Evolutionary conservation across 768 basidiomycete species (phyloP).

Genomic region (Podaxis pistillaris): DNA sequence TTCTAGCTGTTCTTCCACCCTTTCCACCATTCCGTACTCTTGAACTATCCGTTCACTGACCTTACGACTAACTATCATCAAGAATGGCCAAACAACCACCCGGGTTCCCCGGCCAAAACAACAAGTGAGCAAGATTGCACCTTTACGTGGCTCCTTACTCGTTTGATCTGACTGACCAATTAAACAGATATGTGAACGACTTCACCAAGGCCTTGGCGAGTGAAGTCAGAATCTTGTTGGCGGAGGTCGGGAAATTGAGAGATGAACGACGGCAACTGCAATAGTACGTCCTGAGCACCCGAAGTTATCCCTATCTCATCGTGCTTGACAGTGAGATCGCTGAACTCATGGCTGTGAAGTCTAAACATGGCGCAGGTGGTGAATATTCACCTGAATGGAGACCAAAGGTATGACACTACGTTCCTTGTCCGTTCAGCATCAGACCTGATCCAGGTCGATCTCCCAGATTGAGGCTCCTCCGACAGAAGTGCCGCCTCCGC

Average conservation of each 20-base stretch:
- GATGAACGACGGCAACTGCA: conserved; percentile 75
- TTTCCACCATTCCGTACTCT: background rate
- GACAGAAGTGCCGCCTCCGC: conserved; percentile 36
- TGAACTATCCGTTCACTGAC: background rate
- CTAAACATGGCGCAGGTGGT: conserved; percentile 78
- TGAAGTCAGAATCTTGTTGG: conserved; percentile 76
- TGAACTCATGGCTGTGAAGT: conserved; percentile 78
- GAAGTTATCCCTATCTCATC: background rate
- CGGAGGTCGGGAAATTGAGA: conserved; percentile 77
- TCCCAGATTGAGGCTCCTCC: conserved; percentile 30
- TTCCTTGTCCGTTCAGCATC: background rate
- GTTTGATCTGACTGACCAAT: background rate
- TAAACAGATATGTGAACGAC: conserved; percentile 51
- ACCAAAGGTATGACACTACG: conserved; percentile 44
- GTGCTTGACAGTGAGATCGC: conserved; percentile 65
- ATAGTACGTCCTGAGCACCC: conserved; percentile 53
- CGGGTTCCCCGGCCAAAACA: background rate
- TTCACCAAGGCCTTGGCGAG: conserved; percentile 80
- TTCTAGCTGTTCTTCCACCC: background rate
- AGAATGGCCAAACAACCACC: conserved; percentile 11
- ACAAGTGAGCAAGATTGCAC: background rate
- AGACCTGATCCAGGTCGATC: conserved; percentile 7
- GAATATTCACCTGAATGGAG: conserved; percentile 78
- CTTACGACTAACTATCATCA: background rate
- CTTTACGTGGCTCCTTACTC: background rate